Conservation (phyloP, 768 basidiomycete species). For the Mycena filopes region DNA sequence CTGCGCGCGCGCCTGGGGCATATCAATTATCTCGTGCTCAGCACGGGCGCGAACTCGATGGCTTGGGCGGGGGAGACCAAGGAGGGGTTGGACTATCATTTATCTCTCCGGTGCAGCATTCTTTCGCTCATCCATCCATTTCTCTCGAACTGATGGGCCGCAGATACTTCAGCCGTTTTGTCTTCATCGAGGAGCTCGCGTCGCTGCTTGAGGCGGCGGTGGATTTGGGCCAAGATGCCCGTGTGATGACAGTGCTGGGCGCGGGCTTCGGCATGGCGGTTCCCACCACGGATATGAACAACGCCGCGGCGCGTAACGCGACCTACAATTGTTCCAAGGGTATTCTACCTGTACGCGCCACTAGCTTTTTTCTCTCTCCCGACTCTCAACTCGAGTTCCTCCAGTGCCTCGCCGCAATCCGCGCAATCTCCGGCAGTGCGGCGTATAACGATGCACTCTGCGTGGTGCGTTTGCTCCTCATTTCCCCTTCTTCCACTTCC, state of each 20-base stretch:
- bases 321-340: too few species aligned
- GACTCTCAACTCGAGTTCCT: too few species aligned
- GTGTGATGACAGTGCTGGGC: constrained; percentile 28
- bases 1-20: constrained; percentile 41
- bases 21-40: constrained; percentile 46
- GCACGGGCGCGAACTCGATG: constrained; percentile 41
- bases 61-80: constrained; percentile 42
- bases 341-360: too few species aligned
- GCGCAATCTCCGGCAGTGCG: too few species aligned
- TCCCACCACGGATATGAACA: too few species aligned
- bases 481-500: too few species aligned
- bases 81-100: constrained; percentile 47
- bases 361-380: too few species aligned
- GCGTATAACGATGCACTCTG: too few species aligned
- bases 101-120: constrained; percentile 40
- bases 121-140: background rate
- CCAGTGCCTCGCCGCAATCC: too few species aligned
- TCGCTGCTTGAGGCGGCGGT: background rate
- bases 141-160: too few species aligned
- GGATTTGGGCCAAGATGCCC: background rate
- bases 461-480: too few species aligned
- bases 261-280: constrained; percentile 25
- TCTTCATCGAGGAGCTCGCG: background rate
- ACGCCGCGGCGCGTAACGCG: too few species aligned
- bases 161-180: constrained; percentile 36